Percentiles rank a stretch among this genome's conserved stretches.
These are phyloP conservation scores for Eragrostis tef DNA, from an alignment of 202 grass and related monocot genomes.

Conservation along the genomic window DNA sequence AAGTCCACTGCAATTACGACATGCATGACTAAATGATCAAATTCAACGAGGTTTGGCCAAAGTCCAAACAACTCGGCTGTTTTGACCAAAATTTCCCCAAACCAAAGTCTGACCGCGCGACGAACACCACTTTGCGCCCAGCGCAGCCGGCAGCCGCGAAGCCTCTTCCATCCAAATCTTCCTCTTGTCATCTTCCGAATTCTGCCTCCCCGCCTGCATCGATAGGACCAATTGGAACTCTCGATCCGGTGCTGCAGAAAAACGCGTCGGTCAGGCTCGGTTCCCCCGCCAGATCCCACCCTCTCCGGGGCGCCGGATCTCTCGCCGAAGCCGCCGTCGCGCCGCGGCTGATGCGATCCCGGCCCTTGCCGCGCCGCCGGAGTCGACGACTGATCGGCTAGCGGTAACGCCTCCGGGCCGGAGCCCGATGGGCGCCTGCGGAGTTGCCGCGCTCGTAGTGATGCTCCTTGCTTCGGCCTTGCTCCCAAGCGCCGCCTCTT, in stretches of 20 bases:
- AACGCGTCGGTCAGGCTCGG: background rate
- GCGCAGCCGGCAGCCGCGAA: background rate
- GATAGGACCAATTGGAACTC: background rate
- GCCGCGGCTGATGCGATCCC: constrained; percentile 21
- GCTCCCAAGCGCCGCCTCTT: constrained; percentile 24
- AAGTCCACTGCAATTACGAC: too few relatives aligned
- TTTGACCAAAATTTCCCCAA: constrained; percentile 2
- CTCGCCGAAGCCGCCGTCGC: background rate
- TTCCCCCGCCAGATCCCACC: constrained; percentile 38
- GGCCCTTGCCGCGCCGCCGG: constrained; percentile 24
- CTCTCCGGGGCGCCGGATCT: constrained; percentile 31
- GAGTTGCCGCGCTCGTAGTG: constrained; percentile 19
- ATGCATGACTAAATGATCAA: too few relatives aligned
- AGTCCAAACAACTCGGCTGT: background rate
- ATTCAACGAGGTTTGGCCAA: background rate
- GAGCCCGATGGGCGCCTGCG: constrained; percentile 40
- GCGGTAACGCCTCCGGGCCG: background rate
- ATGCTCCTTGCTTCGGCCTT: constrained; percentile 43
- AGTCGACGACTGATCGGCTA: constrained; percentile 30
- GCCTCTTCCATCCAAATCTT: constrained; percentile 6
- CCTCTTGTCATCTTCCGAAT: constrained; percentile 1
- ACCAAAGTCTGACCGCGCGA: background rate
- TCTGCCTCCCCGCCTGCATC: constrained; percentile 17
- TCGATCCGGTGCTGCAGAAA: background rate
- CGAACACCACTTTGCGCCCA: background rate